A percentile compares a stretch with the other conserved stretches of the same genome.
Conservation (phyloP, 1,139 yeast genomes). For the Lodderomyces metapsilosis region DNA sequence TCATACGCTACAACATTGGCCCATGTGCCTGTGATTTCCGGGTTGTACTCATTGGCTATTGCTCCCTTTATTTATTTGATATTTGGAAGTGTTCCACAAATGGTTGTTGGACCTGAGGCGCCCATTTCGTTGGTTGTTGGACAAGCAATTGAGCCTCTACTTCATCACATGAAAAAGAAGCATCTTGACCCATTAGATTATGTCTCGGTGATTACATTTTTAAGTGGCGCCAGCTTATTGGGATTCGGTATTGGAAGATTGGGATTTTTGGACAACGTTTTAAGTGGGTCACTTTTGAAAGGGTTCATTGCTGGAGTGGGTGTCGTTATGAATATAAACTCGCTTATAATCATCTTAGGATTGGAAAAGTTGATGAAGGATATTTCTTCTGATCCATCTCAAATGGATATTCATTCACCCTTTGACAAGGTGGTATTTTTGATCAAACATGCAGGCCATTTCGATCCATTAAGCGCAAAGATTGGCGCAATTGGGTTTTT, state of each 20-base stretch:
- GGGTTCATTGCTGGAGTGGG: conserved; percentile 97
- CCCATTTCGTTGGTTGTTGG: conserved; percentile 91
- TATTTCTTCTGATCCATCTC: conserved; percentile 31
- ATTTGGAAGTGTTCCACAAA: conserved; percentile 90
- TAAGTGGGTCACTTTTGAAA: conserved; percentile 76
- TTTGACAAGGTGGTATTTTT: conserved; percentile 67
- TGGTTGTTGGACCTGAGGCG: conserved; percentile 97
- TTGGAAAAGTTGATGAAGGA: conserved; percentile 41
- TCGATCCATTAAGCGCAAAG: conserved; percentile 50
- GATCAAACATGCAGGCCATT: conserved; percentile 33
- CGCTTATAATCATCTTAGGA: conserved; percentile 72
- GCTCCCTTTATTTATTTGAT: conserved; percentile 81
- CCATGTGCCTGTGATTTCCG: conserved; percentile 85
- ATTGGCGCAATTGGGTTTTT: conserved; percentile 51
- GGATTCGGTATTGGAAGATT: conserved; percentile 79
- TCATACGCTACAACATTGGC: conserved; percentile 91
- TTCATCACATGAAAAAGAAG: conserved; percentile 48
- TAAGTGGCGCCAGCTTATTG: conserved; percentile 73
- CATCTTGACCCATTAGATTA: conserved; percentile 59
- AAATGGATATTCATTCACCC: conserved; percentile 71
- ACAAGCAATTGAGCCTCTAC: conserved; percentile 74
- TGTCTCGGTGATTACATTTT: conserved; percentile 70
- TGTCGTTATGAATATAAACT: conserved; percentile 79
- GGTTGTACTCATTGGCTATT: conserved; percentile 75
- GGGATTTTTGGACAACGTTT: conserved; percentile 85